Conservation (phyloP, 768 basidiomycete species). For the Lentinula sp. region DNA sequence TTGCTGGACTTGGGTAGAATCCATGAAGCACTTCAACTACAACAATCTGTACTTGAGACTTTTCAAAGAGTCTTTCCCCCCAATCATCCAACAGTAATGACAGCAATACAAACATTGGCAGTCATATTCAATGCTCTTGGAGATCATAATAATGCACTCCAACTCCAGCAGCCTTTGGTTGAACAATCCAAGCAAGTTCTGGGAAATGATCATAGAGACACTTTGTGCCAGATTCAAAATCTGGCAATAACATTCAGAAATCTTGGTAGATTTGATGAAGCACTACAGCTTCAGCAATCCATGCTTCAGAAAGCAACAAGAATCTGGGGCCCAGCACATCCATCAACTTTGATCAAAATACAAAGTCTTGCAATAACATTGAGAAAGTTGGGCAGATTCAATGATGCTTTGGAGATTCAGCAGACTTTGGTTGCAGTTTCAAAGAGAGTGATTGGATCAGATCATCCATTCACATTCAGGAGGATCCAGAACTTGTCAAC, state of each 20-base stretch:
- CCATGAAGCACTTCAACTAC: neutral
- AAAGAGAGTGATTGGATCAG: no score
- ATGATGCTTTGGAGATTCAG: neutral
- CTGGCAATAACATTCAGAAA: neutral
- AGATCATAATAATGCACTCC: no score
- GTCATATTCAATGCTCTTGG: no score
- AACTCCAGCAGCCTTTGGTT: slow-evolving; percentile 1
- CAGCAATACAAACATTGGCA: no score
- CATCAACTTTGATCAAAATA: no score
- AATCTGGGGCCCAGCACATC: no score
- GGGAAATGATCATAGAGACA: slow-evolving; percentile 5
- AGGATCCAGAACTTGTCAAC: no score
- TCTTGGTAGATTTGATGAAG: neutral
- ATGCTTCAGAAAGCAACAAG: no score
- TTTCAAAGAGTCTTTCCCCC: no score
- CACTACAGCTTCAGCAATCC: neutral
- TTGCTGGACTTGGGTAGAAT: neutral
- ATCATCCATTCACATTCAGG: no score
- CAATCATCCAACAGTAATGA: no score
- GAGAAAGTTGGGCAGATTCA: neutral
- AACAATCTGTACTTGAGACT: no score
- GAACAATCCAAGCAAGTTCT: neutral
- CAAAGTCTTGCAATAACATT: neutral
- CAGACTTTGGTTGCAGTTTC: neutral
- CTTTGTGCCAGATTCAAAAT: neutral